Evolutionary conservation across 352 stramenopile genomes (phyloP).

Genomic region (Phytophthora sojae): DNA sequence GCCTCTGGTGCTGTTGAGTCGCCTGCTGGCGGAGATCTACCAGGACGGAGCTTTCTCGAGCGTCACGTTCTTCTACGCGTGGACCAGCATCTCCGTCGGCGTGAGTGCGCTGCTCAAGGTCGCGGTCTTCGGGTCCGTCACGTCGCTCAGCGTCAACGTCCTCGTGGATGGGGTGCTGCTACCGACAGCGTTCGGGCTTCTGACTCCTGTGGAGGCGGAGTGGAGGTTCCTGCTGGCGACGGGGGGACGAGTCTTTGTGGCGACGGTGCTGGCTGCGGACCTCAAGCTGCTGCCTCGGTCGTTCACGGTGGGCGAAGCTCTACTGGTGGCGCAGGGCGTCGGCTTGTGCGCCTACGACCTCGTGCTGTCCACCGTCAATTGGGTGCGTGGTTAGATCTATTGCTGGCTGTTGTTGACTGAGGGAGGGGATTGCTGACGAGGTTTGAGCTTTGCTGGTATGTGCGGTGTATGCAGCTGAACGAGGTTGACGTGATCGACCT

Average conservation of each 20-base stretch:
- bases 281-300: conserved; percentile 51
- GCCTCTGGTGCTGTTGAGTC: conserved; percentile 59
- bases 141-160: conserved; percentile 33
- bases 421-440: not conserved
- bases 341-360: conserved; percentile 55
- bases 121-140: conserved; percentile 35
- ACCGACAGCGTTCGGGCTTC: conserved; percentile 18
- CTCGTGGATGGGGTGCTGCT: conserved; percentile 47
- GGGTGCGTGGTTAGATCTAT: conserved; percentile 29
- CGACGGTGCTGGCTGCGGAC: conserved; percentile 42
- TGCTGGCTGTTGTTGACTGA: not conserved
- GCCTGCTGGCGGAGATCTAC: conserved; percentile 44
- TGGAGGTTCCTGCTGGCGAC: conserved; percentile 41
- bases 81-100: conserved; percentile 50
- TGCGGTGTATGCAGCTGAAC: conserved; percentile 8
- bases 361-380: conserved; percentile 40
- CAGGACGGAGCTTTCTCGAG: conserved; percentile 26
- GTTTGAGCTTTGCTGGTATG: not conserved
- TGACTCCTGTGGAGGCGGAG: conserved; percentile 35
- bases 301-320: conserved; percentile 72
- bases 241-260: conserved; percentile 36
- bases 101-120: conserved; percentile 50
- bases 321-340: conserved; percentile 65
- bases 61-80: conserved; percentile 56
- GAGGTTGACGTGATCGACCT: conserved; percentile 27